Conservation (phyloP, 768 basidiomycete species). For the Lactarius tabidus region DNA sequence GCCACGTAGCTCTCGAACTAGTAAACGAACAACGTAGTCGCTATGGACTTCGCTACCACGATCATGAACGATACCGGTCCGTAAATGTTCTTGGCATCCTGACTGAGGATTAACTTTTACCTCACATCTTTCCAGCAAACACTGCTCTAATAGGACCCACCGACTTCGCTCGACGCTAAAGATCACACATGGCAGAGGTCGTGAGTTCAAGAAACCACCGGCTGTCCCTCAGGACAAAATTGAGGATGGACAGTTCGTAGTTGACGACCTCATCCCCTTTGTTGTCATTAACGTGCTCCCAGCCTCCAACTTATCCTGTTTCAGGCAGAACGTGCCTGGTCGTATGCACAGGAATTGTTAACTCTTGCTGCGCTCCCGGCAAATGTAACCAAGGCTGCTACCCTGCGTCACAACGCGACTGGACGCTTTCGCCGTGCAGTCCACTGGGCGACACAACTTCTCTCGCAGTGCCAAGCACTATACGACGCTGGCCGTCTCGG, state of each 20-base stretch:
- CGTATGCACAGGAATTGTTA: constrained; percentile 78
- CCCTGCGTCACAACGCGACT: constrained; percentile 69
- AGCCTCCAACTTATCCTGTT: constrained; percentile 83
- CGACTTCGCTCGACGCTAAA: constrained; percentile 80
- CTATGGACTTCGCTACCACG: constrained; percentile 89
- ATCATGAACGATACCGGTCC: constrained; percentile 81
- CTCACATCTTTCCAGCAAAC: constrained; percentile 55
- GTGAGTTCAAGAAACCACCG: constrained; percentile 84
- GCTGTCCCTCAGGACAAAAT: constrained; percentile 61
- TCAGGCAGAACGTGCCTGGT: constrained; percentile 91
- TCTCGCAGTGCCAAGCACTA: constrained; percentile 68
- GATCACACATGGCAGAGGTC: constrained; percentile 83
- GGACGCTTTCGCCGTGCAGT: constrained; percentile 78
- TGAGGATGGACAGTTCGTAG: constrained; percentile 79
- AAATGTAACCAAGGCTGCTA: constrained; percentile 40
- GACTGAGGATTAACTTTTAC: background rate
- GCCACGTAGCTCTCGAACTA: constrained; percentile 65
- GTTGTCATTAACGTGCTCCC: constrained; percentile 19
- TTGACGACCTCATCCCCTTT: background rate
- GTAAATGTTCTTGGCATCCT: constrained; percentile 14
- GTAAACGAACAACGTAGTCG: constrained; percentile 86
- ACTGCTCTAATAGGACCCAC: constrained; percentile 88
- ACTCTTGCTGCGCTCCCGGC: constrained; percentile 43
- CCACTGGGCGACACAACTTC: constrained; percentile 71
- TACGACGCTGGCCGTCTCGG: constrained; percentile 49